Evolutionary conservation across 495 filamentous ascomycete species (phyloP).

Genomic region (Apiosordaria backusii): DNA sequence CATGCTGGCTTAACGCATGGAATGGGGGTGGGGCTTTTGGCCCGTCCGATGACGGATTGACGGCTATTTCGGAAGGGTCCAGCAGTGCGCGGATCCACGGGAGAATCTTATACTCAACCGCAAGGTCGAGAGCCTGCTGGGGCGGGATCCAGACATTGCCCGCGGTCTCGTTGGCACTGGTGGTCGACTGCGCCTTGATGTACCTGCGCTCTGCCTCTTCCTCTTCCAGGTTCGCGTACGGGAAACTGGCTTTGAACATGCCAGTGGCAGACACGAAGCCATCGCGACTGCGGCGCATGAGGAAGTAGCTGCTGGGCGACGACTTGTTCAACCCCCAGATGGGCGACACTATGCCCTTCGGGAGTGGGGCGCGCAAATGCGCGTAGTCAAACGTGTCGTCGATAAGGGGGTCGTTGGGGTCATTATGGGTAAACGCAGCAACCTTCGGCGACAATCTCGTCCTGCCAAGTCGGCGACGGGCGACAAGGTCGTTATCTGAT

Average conservation of each 20-base stretch:
- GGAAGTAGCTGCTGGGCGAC: slow-evolving; percentile 84
- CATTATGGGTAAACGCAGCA: slow-evolving; percentile 59
- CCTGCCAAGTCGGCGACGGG: slow-evolving; percentile 83
- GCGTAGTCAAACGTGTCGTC: slow-evolving; percentile 92
- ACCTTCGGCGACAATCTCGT: slow-evolving; percentile 82
- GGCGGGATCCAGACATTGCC: slow-evolving; percentile 93
- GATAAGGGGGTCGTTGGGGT: slow-evolving; percentile 64
- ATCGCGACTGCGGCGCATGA: slow-evolving; percentile 95
- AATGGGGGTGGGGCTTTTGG: slow-evolving; percentile 71
- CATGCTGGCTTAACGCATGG: slow-evolving; percentile 28
- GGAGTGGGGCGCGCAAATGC: slow-evolving; percentile 85
- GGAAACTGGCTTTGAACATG: slow-evolving; percentile 99
- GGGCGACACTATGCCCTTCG: slow-evolving; percentile 82
- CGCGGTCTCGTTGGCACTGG: slow-evolving; percentile 86
- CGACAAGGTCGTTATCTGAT: slow-evolving; percentile 76
- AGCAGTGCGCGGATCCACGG: slow-evolving; percentile 89
- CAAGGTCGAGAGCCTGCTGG: slow-evolving; percentile 73
- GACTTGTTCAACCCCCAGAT: slow-evolving; percentile 66
- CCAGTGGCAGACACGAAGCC: slow-evolving; percentile 93
- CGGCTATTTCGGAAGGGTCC: slow-evolving; percentile 65
- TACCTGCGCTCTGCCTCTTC: slow-evolving; percentile 84
- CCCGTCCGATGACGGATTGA: slow-evolving; percentile 39
- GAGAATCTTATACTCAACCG: slow-evolving; percentile 73
- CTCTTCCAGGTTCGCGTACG: slow-evolving; percentile 80
- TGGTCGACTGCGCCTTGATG: slow-evolving; percentile 71